phyloP scores from a whole-genome alignment of 345 rosid genomes.

The Dipteronia sinensis region DNA sequence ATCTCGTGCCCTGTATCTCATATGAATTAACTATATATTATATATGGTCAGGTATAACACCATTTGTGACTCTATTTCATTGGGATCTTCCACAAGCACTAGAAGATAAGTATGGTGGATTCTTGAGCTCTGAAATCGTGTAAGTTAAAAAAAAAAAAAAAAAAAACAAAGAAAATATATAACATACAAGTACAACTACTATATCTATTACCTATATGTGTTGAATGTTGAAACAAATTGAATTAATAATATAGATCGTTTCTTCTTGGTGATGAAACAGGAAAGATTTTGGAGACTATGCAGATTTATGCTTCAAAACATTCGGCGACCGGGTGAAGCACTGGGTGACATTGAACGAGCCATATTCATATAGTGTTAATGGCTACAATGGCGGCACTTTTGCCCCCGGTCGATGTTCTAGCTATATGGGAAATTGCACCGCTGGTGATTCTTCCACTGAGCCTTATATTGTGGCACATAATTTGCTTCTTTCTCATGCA shows the following conservation, averaged over 20 bases:
- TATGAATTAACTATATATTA: no score
- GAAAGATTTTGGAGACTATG: background rate
- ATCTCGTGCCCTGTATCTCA: background rate
- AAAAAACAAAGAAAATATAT: no score
- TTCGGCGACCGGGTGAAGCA: slow-evolving; percentile 38
- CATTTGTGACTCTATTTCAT: background rate
- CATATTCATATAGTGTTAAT: slow-evolving; percentile 14
- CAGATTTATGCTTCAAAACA: slow-evolving; percentile 2
- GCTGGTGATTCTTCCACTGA: slow-evolving; percentile 42
- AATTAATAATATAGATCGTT: no score
- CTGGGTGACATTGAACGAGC: slow-evolving; percentile 44
- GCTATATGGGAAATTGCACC: slow-evolving; percentile 12
- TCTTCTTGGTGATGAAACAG: background rate
- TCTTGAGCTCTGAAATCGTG: background rate
- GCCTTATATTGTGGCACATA: slow-evolving; percentile 44
- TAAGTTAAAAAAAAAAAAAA: no score
- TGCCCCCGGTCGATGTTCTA: slow-evolving; percentile 34
- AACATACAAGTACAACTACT: no score
- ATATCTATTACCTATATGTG: background rate
- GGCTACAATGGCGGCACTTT: slow-evolving; percentile 19
- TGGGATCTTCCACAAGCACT: slow-evolving; percentile 7
- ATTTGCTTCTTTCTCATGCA: slow-evolving; percentile 48
- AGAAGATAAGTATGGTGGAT: background rate
- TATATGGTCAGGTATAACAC: background rate
- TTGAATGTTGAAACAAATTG: background rate